Evolutionary conservation across 2,329 filamentous ascomycete species (phyloP), one percentile per base, ranked within the genome.

Genomic region (Penicillium rolfsii): DNA sequence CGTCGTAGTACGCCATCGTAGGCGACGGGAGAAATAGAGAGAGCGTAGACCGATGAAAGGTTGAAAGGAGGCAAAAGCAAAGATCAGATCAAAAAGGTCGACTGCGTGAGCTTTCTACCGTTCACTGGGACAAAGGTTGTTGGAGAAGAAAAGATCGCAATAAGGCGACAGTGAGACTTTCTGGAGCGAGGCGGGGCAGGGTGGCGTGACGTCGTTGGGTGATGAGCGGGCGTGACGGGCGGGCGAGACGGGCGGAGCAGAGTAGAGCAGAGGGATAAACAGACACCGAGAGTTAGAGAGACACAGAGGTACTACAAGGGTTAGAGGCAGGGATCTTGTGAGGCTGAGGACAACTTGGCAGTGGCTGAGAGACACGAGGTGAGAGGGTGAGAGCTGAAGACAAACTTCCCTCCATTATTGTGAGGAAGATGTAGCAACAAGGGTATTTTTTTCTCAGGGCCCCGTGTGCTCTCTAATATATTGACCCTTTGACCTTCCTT

Each of bases 1-100:
- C 70, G 58, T 77, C 73, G 70, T 77, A 75, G 66, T 77, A 77
- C 36, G 74, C 67, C 74, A 77, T 77, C 55, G 63, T 66, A 59
- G 61, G 54, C 28, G 52, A 41, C 35, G 22, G 24, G 45, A 11
- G 28, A 36, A 28, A 58, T 38, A 52, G 54, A 46, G 41, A 58
- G 52, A 16, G 55, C 59, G 46, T 22, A 26, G 38, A 43, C 52
- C 52, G 26, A 54, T 28, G 30, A 33, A 16, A 3, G 26, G 52
- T 11, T 12, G 52, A 24, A 33, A 43, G 16, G 16, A 36, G 24
- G 30, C 33, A 40, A 4, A 45, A 55, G 52, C 26, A 54, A 63
- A 40, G 59, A 55, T 49, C 52, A 60, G 50, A 48, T 54, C 14
- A 49, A 62, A 38, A 38, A n/a, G 53, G 57, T 43, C 59, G 58